Conservation (phyloP, 345 rosid genomes). For the Noccaea caerulescens region DNA sequence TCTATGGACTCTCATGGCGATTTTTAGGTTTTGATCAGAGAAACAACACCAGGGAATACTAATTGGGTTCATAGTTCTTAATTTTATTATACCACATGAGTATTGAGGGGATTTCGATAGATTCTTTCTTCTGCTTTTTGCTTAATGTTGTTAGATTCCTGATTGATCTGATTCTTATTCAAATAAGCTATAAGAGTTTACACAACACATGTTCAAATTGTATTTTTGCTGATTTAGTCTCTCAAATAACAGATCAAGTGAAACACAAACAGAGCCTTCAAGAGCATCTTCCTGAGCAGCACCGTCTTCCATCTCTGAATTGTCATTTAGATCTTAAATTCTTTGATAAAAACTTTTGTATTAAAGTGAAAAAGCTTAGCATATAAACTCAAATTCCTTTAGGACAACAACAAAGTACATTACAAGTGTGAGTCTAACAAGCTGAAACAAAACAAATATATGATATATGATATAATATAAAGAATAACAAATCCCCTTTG, state of each 20-base stretch:
- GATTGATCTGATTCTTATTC: slow-evolving; percentile 24
- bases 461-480: neutral
- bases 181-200: slow-evolving; percentile 26
- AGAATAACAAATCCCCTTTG: slow-evolving; percentile 27
- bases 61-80: slow-evolving; percentile 18
- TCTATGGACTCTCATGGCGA: neutral
- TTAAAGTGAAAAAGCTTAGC: slow-evolving; percentile 17
- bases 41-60: slow-evolving; percentile 12
- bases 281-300: slow-evolving; percentile 59
- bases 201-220: neutral
- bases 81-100: slow-evolving; percentile 26
- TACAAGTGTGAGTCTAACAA: slow-evolving; percentile 24
- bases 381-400: slow-evolving; percentile 1
- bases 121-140: slow-evolving; percentile 12
- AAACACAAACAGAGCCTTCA: neutral
- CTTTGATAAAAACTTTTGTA: neutral
- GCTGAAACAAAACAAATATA: slow-evolving; percentile 9
- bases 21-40: slow-evolving; percentile 23
- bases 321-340: neutral
- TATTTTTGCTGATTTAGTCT: neutral
- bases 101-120: slow-evolving; percentile 19
- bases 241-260: neutral
- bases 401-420: slow-evolving; percentile 29
- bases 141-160: neutral
- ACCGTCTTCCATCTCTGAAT: too few relatives aligned